A percentile compares a stretch with the other conserved stretches of the same genome.
phyloP scores from a whole-genome alignment of 2,329 filamentous ascomycete species.

The Alternaria dauci region DNA sequence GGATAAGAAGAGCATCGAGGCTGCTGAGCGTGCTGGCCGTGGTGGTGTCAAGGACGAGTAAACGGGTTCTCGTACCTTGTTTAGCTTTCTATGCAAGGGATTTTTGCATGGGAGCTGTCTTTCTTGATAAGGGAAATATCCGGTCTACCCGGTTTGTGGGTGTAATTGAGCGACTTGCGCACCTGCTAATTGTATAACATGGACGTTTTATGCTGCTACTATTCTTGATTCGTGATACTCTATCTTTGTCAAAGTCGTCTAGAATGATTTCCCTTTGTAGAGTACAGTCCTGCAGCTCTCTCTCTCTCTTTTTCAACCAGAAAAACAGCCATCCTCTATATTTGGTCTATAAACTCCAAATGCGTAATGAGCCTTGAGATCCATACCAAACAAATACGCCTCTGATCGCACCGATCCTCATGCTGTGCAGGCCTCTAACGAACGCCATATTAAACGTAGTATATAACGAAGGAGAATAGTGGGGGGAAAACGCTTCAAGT shows the following conservation, averaged over 20 bases:
- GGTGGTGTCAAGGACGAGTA: conserved; percentile 64
- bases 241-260: neutral
- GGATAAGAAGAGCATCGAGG: conserved; percentile 71
- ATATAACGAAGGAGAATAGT: neutral
- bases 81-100: neutral
- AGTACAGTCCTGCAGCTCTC: neutral
- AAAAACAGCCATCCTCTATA: neutral
- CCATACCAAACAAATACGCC: neutral
- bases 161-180: neutral
- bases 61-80: neutral
- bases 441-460: conserved; percentile 1
- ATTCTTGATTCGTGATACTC: neutral
- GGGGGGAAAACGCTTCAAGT: neutral
- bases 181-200: conserved; percentile 13
- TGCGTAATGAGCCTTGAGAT: neutral
- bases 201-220: neutral
- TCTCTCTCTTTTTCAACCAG: neutral
- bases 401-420: neutral
- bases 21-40: conserved; percentile 59
- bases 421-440: neutral
- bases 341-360: neutral
- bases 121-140: neutral
- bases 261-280: neutral
- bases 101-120: neutral
- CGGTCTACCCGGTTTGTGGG: neutral